A percentile compares a stretch with the other conserved stretches of the same genome.
These are phyloP conservation scores for Haematococcus sp. DNA, from an alignment of 139 green algal species.

Conservation along the genomic window DNA sequence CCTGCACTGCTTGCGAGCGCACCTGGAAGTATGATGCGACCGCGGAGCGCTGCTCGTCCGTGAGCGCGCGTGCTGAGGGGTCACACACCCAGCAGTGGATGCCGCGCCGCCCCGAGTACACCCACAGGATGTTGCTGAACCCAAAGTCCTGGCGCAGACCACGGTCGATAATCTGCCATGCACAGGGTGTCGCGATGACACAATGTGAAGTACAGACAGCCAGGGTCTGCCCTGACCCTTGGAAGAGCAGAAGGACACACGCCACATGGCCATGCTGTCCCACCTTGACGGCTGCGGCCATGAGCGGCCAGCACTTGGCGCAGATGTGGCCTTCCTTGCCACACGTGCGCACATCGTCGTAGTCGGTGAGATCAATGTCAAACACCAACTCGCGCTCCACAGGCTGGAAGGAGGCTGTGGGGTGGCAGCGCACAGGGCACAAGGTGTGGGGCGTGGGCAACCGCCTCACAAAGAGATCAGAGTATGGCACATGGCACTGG, in stretches of 20 bases:
- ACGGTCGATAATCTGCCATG: slow-evolving; percentile 72
- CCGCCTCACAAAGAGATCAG: too few relatives aligned
- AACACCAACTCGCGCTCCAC: slow-evolving; percentile 96
- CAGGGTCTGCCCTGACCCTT: neutral
- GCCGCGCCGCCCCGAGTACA: slow-evolving; percentile 93
- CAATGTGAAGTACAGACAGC: too few relatives aligned
- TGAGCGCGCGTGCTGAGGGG: slow-evolving; percentile 73
- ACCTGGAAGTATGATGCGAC: slow-evolving; percentile 88
- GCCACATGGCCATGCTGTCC: neutral
- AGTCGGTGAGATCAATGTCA: slow-evolving; percentile 98
- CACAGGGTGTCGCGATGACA: neutral
- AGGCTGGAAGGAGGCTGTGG: slow-evolving; percentile 64
- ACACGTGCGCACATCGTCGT: slow-evolving; percentile 96
- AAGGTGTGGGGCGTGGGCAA: too few relatives aligned
- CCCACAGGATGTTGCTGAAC: slow-evolving; percentile 95
- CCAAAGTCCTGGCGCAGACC: slow-evolving; percentile 92
- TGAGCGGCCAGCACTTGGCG: slow-evolving; percentile 93
- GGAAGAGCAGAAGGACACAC: too few relatives aligned
- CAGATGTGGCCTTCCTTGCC: slow-evolving; percentile 87
- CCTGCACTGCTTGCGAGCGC: too few relatives aligned
- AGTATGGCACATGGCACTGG: too few relatives aligned
- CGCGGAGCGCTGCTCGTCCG: slow-evolving; percentile 81
- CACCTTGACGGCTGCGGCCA: slow-evolving; percentile 90
- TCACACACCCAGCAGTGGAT: slow-evolving; percentile 98
- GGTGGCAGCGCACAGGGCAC: too few relatives aligned